phyloP scores from a whole-genome alignment of 306 rosid genomes.

The Lotus japonicus region DNA sequence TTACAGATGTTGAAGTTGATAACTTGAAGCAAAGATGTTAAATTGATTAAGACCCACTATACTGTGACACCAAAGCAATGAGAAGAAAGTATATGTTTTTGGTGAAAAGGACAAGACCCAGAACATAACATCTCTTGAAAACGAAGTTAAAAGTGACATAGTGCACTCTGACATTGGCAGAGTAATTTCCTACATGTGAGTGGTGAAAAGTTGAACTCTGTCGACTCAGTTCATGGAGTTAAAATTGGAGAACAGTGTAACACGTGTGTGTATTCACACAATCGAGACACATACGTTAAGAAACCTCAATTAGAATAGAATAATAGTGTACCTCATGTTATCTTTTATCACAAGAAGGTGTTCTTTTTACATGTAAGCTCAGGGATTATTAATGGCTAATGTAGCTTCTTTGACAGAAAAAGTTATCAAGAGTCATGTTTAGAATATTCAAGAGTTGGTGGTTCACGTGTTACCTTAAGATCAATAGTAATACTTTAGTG shows the following conservation, averaged over 20 bases:
- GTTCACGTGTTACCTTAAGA: no score
- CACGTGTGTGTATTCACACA: no score
- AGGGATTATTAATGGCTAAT: not conserved
- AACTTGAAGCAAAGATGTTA: slow-evolving; percentile 51
- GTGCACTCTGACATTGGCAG: slow-evolving; percentile 37
- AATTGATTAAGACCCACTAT: slow-evolving; percentile 35
- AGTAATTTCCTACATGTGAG: slow-evolving; percentile 37
- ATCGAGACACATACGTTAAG: no score
- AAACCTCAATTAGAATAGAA: no score
- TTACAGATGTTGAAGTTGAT: slow-evolving; percentile 22
- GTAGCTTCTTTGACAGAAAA: not conserved
- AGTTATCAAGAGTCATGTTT: not conserved
- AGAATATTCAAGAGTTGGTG: no score
- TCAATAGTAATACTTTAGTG: no score
- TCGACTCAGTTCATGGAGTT: slow-evolving; percentile 23
- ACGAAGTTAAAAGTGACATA: not conserved
- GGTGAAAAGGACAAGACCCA: slow-evolving; percentile 43
- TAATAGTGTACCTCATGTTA: no score
- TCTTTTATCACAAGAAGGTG: slow-evolving; percentile 6
- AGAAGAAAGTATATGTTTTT: slow-evolving; percentile 33
- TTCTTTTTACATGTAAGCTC: slow-evolving; percentile 1
- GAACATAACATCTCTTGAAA: slow-evolving; percentile 19
- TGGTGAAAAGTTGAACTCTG: slow-evolving; percentile 20
- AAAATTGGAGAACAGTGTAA: no score
- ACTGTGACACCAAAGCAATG: slow-evolving; percentile 45